Percentiles rank a stretch among this genome's conserved stretches.
These are phyloP conservation scores for Nitzschia sp. DNA, from an alignment of 108 stramenopile genomes.

Conservation along the genomic window DNA sequence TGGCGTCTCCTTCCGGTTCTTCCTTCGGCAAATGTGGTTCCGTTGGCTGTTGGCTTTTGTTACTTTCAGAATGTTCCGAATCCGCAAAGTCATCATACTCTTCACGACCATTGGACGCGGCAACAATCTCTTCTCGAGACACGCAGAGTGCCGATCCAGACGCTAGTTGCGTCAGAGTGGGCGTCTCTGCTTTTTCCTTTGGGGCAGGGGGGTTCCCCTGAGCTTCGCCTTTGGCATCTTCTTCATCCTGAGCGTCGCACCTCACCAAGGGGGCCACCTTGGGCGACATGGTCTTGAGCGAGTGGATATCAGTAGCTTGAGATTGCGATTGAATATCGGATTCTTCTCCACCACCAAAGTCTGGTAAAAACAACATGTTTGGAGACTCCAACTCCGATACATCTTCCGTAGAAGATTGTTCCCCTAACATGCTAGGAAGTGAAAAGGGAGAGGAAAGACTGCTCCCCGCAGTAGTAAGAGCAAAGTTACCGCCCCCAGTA, in stretches of 20 bases:
- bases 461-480: background rate
- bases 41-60: background rate
- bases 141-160: conserved; percentile 5
- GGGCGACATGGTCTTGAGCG: background rate
- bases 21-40: no score
- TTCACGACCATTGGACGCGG: background rate
- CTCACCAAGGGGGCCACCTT: background rate
- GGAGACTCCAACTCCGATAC: conserved; percentile 6
- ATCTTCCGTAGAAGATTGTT: background rate
- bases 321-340: conserved; percentile 1
- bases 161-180: background rate
- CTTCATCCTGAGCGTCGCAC: conserved; percentile 2
- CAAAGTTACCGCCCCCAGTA: background rate
- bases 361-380: no score
- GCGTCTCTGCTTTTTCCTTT: no score
- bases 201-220: background rate
- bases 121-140: background rate
- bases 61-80: background rate
- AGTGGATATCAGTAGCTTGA: conserved; percentile 6
- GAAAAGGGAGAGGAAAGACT: conserved; percentile 1
- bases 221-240: background rate
- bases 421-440: conserved; percentile 5
- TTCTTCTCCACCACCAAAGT: background rate
- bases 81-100: background rate
- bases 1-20: no score